These are phyloP conservation scores for Persicaria maculosa DNA, from an alignment of 148 eudicot genomes.

Conservation along the genomic window DNA sequence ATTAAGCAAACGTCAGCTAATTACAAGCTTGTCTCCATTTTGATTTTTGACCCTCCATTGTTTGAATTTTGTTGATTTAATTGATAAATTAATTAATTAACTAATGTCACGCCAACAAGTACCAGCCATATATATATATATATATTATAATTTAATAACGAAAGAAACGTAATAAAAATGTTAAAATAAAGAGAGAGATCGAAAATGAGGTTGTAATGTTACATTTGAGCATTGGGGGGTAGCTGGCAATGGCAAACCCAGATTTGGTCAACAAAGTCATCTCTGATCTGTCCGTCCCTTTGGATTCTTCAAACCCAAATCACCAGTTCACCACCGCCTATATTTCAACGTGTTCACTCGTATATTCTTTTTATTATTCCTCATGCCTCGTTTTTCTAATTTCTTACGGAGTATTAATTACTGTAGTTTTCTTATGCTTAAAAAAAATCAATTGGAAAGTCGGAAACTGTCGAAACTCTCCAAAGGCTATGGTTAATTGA, in stretches of 20 bases:
- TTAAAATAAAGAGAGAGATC: no score
- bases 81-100: not conserved
- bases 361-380: not conserved
- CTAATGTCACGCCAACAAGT: not conserved
- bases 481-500: not conserved
- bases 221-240: no score
- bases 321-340: not conserved
- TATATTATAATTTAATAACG: not conserved
- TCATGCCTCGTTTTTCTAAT: not conserved
- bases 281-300: not conserved
- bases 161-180: not conserved
- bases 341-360: not conserved
- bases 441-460: not conserved
- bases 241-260: not conserved
- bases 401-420: no score
- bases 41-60: not conserved
- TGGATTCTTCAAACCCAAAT: not conserved
- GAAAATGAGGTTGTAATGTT: no score
- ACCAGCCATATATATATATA: not conserved
- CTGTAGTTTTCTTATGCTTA: not conserved
- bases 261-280: constrained; percentile 1
- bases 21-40: not conserved
- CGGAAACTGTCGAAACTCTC: not conserved
- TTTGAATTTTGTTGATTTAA: not conserved
- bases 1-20: not conserved